A percentile compares a stretch with the other conserved stretches of the same genome.
Conservation (phyloP, 148 eudicot genomes). For the Agrostemma githago region DNA sequence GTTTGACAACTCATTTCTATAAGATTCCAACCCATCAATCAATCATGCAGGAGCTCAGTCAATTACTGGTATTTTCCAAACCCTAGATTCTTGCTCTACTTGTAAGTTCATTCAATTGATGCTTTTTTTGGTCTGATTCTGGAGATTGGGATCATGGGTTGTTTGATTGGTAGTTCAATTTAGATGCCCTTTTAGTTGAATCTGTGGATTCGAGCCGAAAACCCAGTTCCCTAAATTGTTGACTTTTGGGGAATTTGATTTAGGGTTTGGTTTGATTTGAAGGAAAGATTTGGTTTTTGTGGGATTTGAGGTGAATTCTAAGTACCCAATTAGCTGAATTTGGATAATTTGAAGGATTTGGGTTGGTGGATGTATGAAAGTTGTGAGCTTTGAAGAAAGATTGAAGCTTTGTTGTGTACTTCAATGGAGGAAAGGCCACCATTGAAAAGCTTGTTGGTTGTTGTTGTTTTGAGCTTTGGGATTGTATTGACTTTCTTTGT, state of each 20-base stretch:
- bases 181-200: neutral
- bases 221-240: neutral
- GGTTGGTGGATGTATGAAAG: conserved; percentile 15
- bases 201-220: neutral
- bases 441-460: conserved; percentile 23
- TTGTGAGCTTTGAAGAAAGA: conserved; percentile 10
- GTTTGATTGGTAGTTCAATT: conserved; percentile 1
- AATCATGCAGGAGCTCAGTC: neutral
- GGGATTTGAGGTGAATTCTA: conserved; percentile 1
- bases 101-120: neutral
- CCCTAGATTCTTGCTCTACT: conserved; percentile 3
- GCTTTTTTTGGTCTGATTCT: neutral
- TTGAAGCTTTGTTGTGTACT: neutral
- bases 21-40: neutral
- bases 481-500: conserved; percentile 22
- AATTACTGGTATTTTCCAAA: conserved; percentile 17
- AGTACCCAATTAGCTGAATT: conserved; percentile 5
- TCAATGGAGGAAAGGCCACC: conserved; percentile 37
- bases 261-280: neutral
- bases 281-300: conserved; percentile 4
- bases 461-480: conserved; percentile 18
- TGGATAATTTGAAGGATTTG: neutral
- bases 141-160: conserved; percentile 1
- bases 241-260: conserved; percentile 7
- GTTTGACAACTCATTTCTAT: neutral